Evolutionary conservation across 495 filamentous ascomycete genomes (phyloP), one percentile per base, ranked within the genome.

Genomic region (Penicillium lagena): DNA sequence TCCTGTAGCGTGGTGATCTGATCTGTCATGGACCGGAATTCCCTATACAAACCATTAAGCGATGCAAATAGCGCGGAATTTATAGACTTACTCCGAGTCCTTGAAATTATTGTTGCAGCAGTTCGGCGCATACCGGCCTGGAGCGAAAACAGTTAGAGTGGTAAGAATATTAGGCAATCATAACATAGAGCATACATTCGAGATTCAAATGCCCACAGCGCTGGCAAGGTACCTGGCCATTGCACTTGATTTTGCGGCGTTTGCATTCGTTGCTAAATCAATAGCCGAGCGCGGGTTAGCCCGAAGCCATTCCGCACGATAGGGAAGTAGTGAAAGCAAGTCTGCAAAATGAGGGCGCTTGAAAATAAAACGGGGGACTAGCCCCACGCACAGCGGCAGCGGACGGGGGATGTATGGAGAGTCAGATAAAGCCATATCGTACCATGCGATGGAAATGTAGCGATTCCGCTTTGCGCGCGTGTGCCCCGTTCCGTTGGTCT

Each of bases 401-500:
- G 22, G 22, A 22, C 22, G 4, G 22, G 22, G 4, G 4, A 22
- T 41, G 40, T 46, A 22, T 13, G 28, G 13, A 43, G 12, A 28
- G 37, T 22, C 37, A 31, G 37, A 45, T 60, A 55, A 53, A 43
- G 35, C 39, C 45, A 58, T 54, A 51, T 49, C 79, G 58, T 77
- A 91, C 87, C 89, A 95, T 55, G 89, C 89, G 53, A 95, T 93
- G 31, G 87, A 89, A 58, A 93, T 91, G 68, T 95, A 95, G 60
- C 87, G 73, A 71, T 77, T 77, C 60, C 74, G 71, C 67, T 77
- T 77, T 50, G 74, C 53, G 64, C 73, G 71, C 55, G 63, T 68
- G 28, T 63, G 68, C 0, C 22, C 22, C 7, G 58, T 71, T 67
- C 68, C 71, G 65, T 67, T 68, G 54, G 51, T 46, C 48, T 68